Percentiles rank a stretch among this genome's conserved stretches.
Conservation (phyloP, 305 asterid genomes). For the Striga hermonthica region DNA sequence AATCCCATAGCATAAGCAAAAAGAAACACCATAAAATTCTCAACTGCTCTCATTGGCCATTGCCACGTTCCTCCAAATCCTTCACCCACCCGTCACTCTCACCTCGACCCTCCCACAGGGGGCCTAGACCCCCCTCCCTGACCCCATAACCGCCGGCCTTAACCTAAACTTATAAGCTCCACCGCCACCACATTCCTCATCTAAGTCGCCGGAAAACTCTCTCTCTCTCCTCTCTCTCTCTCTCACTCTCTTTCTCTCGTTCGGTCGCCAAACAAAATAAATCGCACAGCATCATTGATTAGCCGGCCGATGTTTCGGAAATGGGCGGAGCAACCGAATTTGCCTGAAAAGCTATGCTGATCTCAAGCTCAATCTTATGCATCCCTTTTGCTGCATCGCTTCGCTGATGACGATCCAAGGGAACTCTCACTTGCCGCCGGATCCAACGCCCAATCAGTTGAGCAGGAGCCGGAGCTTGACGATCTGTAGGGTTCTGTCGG, state of each 20-base stretch:
- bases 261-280: neutral
- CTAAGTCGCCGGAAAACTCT: conserved; percentile 36
- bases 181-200: conserved; percentile 38
- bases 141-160: conserved; percentile 34
- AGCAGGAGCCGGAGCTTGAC: conserved; percentile 25
- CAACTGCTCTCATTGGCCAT: conserved; percentile 21
- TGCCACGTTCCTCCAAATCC: conserved; percentile 34
- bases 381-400: conserved; percentile 75
- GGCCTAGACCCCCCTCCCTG: neutral
- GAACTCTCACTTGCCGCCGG: conserved; percentile 45
- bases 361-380: conserved; percentile 44
- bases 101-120: conserved; percentile 16
- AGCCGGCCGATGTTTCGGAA: conserved; percentile 1
- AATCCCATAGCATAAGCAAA: neutral
- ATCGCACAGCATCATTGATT: conserved; percentile 9
- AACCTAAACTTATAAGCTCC: conserved; percentile 36
- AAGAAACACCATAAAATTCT: conserved; percentile 20
- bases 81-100: conserved; percentile 42
- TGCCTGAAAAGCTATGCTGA: conserved; percentile 28
- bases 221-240: conserved; percentile 19
- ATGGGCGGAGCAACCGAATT: conserved; percentile 26
- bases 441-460: conserved; percentile 44
- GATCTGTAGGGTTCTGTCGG: conserved; percentile 38
- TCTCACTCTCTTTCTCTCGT: conserved; percentile 13
- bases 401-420: conserved; percentile 44